Base-by-base conservation (phyloP, 1,139 yeast species). In the Citeromyces siamensis region DNA sequence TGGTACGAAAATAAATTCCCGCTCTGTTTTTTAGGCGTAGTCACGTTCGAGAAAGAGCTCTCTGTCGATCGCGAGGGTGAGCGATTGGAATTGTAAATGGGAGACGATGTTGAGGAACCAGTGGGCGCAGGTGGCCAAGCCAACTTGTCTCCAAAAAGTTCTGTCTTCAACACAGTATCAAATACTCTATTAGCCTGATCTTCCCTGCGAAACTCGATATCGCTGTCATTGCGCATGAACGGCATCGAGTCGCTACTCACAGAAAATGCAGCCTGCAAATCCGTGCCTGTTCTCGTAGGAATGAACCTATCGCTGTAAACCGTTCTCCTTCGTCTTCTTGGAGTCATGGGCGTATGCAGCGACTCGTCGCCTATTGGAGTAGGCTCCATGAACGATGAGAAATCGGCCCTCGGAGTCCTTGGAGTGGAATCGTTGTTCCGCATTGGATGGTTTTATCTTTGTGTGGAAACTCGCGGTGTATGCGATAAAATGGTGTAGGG, bases 141-240 rank as follows among this genome's bases (percentile, higher is more conserved):
- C 14, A 23, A 33, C 13, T 66, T 62, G 49, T 81, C 93, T 6
- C 97, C 97, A 63, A 90, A 90, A 32, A 90, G 61, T 54, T 90
- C 99, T 21, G 94, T 85, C 48, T 84, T 82, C 32, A 90, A 59
- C 5, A 93, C 81, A 0, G 93, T 75, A 35, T 88, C 78, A 55
- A 88, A 93, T 0, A 95, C 84, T 45, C 81, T 62, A 51, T 84
- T 84, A 3, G 96, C 95, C 48, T 83, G 94, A 45, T 78, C 81
- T 49, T 77, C 84, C 49, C 75, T 68, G 42, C 80, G 67, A 19
- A 66, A 59, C 44, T 81, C 90, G 22, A 80, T 60, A 48, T 80
- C 94, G 44, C 71, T 75, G 35, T 74, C 77, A 6, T 62, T 52
- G 27, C 20, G 46, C 41, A 22, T 46, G 37, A 26, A 56, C 38